Conservation (phyloP, 208 protist species). For the Trichomonas vaginalis region DNA sequence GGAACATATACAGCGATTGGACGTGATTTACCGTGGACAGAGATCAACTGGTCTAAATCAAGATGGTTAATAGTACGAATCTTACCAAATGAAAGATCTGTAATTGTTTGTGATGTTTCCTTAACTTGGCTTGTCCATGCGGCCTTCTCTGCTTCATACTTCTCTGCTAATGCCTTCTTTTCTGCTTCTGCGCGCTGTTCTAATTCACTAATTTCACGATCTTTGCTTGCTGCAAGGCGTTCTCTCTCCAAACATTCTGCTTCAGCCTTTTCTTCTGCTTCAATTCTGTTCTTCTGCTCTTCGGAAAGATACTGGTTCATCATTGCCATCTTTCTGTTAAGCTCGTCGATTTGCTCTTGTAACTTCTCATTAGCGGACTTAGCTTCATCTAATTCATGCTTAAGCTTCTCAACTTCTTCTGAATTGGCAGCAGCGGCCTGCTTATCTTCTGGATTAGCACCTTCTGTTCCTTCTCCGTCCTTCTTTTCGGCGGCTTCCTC, state of each 20-base stretch:
- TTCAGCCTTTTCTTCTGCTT: neutral
- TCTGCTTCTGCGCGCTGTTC: neutral
- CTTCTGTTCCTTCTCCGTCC: too few relatives aligned
- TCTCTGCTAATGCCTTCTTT: neutral
- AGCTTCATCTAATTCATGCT: neutral
- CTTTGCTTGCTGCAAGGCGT: neutral
- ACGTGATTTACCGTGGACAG: neutral
- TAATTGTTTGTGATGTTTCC: neutral
- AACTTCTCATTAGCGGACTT: neutral
- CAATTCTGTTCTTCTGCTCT: neutral
- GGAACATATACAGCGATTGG: neutral
- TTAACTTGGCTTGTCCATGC: neutral
- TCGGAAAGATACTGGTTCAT: neutral
- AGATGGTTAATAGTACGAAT: neutral
- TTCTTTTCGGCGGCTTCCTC: neutral
- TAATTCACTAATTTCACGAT: neutral
- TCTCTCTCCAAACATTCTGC: neutral
- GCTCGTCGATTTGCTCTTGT: neutral
- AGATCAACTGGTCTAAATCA: neutral
- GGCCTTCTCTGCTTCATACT: neutral
- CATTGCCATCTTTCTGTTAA: neutral
- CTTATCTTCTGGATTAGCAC: too few relatives aligned
- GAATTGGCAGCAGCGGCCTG: too few relatives aligned
- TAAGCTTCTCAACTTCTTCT: neutral
- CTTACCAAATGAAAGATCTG: neutral